These are phyloP conservation scores for Colletotrichum tropicale DNA, from an alignment of 2,329 filamentous ascomycete genomes.

Conservation along the genomic window DNA sequence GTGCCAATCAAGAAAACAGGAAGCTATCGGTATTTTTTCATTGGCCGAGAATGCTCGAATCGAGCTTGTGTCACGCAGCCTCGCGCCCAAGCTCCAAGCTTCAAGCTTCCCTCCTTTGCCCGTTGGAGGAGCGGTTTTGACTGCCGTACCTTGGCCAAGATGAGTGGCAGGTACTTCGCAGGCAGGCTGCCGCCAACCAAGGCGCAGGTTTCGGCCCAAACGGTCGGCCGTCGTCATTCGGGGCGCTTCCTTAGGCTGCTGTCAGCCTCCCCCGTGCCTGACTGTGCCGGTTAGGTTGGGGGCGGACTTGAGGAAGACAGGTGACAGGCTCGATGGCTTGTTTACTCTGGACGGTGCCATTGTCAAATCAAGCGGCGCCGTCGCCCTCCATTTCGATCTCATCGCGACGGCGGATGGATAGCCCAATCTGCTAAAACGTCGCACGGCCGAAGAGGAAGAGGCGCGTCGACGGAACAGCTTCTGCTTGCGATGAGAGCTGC, in stretches of 20 bases:
- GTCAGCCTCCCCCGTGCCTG: constrained; percentile 32
- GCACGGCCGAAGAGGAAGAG: neutral
- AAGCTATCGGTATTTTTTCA: neutral
- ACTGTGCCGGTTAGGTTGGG: constrained; percentile 1
- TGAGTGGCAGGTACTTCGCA: neutral
- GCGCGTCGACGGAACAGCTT: neutral
- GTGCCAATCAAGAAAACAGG: constrained; percentile 10
- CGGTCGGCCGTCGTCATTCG: neutral
- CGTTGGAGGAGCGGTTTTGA: neutral
- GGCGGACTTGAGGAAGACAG: neutral
- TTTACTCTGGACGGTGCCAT: constrained; percentile 27
- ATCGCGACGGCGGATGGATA: constrained; percentile 25
- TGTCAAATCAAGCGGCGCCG: constrained; percentile 34
- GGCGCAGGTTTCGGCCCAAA: constrained; percentile 12
- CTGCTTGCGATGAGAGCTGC: neutral
- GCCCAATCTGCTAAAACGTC: neutral
- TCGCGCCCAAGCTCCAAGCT: constrained; percentile 1
- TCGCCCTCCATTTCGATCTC: constrained; percentile 32
- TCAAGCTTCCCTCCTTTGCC: neutral
- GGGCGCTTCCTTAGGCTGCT: constrained; percentile 25
- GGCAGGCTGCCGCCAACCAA: neutral
- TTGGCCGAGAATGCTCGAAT: neutral
- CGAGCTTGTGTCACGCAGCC: constrained; percentile 15
- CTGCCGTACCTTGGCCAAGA: neutral
- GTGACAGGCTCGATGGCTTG: constrained; percentile 13